Base-by-base conservation (phyloP, 1,139 yeast species). In the Suhomyces chickasaworum region DNA sequence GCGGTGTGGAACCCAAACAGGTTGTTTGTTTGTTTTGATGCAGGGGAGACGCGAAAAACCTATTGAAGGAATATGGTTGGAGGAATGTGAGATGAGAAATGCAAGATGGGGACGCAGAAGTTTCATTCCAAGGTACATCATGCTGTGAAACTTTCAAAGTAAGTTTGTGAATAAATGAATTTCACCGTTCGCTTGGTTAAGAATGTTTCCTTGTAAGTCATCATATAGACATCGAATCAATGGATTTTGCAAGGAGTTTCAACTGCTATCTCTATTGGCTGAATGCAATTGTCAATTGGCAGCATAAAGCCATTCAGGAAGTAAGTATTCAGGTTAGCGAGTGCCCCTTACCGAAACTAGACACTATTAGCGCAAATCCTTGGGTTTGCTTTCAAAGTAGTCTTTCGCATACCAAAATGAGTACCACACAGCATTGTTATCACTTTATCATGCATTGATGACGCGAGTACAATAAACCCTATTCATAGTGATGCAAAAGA, bases 11-110 rank as follows among this genome's bases (percentile, higher is more conserved):
- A 10, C 45, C 45, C 20, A 42, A 42, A 37, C 8, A 10, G 45
- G 41, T n/a, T 37, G 39, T 42, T 42, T 42, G 45, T 42, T 42
- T 42, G 45, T 42, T 42, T 42, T 42, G 45, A 37, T 42, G 45
- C 37, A 37, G 33, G 45, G 45, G 39, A 36, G 7, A 15, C 37
- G 37, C 37, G 33, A 35, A 13, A 13, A n/a, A 3, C 33, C 16
- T 30, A 20, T 17, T n/a, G 13, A 22, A 29, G n/a, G 27, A n/a
- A 17, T 37, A 16, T 37, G 40, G 40, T 23, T 25, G 32, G 32
- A 37, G 17, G 25, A 21, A 15, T 25, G 29, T 18, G n/a, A 16
- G 22, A 21, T 20, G 37, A 21, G 37, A 15, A 33, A 20, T 25
- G 29, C 27, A 20, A 16, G 22, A 21, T 20, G 37, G 13, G 37